A percentile compares a stretch with the other conserved stretches of the same genome.
Evolutionary conservation across 306 rosid genomes (phyloP).

Genomic region (Vachellia collinsii): DNA sequence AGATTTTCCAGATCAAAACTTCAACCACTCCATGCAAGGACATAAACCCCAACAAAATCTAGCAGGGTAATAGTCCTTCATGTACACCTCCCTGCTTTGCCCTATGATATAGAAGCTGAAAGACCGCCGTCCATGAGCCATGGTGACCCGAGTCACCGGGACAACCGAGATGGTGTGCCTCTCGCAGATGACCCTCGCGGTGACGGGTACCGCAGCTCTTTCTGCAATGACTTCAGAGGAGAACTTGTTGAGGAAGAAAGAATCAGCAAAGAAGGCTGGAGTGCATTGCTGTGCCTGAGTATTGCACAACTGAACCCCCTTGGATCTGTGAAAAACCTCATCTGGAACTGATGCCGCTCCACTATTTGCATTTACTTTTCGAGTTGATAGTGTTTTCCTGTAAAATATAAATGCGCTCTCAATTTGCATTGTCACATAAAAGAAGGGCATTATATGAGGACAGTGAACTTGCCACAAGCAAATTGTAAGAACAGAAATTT

Average conservation of each 20-base stretch:
- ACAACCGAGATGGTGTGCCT: constrained; percentile 87
- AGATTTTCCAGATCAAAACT: constrained; percentile 47
- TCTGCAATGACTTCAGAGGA: constrained; percentile 93
- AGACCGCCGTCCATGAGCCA: constrained; percentile 64
- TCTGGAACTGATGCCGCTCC: constrained; percentile 98
- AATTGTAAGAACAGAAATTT: not conserved
- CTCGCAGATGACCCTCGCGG: constrained; percentile 89
- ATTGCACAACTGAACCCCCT: constrained; percentile 91
- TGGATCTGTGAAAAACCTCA: constrained; percentile 87
- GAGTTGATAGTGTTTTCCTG: constrained; percentile 85
- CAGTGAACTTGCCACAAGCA: not conserved
- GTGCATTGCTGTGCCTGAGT: constrained; percentile 91
- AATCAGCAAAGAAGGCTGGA: constrained; percentile 95
- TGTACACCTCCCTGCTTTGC: constrained; percentile 75
- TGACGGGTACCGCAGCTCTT: constrained; percentile 67
- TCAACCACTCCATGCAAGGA: constrained; percentile 97
- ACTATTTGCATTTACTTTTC: constrained; percentile 83
- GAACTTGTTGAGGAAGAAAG: constrained; percentile 81
- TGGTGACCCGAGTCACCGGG: constrained; percentile 86
- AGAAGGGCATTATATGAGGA: not conserved
- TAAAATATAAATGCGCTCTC: not conserved
- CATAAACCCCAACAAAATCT: constrained; percentile 94
- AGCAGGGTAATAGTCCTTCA: constrained; percentile 88
- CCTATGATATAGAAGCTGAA: constrained; percentile 93
- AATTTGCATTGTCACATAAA: constrained; percentile 22